Evolutionary conservation across 2,329 filamentous ascomycete species (phyloP).

Genomic region (Trichophyton equinum): DNA sequence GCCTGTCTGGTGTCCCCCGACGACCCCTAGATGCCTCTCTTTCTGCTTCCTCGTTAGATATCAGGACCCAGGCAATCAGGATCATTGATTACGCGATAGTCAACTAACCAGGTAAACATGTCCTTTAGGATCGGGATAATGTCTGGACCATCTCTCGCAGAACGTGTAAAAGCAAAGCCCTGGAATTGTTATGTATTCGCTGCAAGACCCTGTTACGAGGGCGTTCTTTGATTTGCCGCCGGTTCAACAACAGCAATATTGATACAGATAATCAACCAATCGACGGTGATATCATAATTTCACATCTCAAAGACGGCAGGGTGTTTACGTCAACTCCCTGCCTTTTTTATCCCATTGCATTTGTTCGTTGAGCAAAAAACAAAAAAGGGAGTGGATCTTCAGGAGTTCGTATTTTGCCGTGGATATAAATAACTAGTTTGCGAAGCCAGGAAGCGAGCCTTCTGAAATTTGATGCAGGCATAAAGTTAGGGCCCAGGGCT

Average conservation of each 20-base stretch:
- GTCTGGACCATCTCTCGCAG: background rate
- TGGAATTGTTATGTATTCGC: too few relatives aligned
- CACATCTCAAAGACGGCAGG: background rate
- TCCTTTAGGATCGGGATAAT: background rate
- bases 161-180: background rate
- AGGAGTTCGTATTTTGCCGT: background rate
- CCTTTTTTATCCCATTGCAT: too few relatives aligned
- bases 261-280: background rate
- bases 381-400: background rate
- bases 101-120: background rate
- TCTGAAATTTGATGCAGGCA: too few relatives aligned
- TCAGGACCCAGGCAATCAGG: background rate
- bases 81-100: background rate
- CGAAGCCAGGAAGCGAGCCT: too few relatives aligned
- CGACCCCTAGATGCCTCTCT: background rate
- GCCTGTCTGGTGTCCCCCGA: background rate
- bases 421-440: too few relatives aligned
- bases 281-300: background rate
- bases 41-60: background rate
- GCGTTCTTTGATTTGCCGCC: too few relatives aligned
- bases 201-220: too few relatives aligned
- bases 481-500: too few relatives aligned
- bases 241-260: background rate
- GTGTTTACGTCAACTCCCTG: background rate
- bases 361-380: background rate